Base-by-base conservation (phyloP, 164 flowering plant genomes). In the Santalum album region DNA sequence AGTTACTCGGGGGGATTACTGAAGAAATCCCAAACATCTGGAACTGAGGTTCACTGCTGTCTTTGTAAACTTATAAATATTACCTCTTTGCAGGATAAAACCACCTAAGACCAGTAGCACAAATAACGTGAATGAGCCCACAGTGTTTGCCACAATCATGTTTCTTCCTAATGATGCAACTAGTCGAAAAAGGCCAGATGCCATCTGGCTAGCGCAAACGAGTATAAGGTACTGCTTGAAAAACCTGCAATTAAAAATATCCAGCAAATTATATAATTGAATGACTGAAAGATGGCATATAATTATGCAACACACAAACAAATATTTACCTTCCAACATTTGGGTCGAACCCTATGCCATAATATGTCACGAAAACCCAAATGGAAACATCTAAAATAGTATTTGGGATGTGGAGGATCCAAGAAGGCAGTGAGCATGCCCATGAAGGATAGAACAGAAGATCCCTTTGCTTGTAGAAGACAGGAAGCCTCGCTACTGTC, bases 391-490 rank as follows among this genome's bases (percentile, higher is more conserved):
- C 81, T 12, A 59, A 7, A 32, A 72, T 12, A 1, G 79, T 53
- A 6, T 74, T 12, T 16, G 81, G 79, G 18, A 72, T 65, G 55
- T 49, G 57, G 12, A 73, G 64, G 12, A 79, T 65, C 65, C 67
- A 72, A 51, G 57, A 3, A 0, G 84, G 80, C 14, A 79, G 38
- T 15, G 82, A 57, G 26, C 60, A 82, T 52, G 84, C 80, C 87
- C 87, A 82, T 9, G 84, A 29, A 56, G 88, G 88, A 45, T 53
- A 74, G 35, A 82, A 77, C 1, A 70, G 72, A 44, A 68, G 73
- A 55, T 78, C 83, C 39, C 88, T 60, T 54, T 82, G 88, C 76
- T 82, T 82, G 59, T 74, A 82, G 51, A 82, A 82, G 21, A 75
- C 77, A 1, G 88, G 85, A 59, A 82, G 83, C 45, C 67, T 77